Evolutionary conservation across 768 basidiomycete species (phyloP).

Genomic region (Auricularia sp.): DNA sequence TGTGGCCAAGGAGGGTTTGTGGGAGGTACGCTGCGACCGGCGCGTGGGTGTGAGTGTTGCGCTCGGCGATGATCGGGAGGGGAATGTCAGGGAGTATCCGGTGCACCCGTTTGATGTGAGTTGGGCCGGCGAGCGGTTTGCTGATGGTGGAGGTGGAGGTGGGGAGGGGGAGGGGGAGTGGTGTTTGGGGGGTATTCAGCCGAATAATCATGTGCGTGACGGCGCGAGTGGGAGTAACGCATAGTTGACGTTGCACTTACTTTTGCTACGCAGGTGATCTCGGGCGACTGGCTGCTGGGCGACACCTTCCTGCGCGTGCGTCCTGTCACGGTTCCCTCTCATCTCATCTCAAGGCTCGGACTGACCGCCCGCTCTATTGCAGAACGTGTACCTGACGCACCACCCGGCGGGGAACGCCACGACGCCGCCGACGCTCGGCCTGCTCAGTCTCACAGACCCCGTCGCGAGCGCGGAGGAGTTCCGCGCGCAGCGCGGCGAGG

Average conservation of each 20-base stretch:
- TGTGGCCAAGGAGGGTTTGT: constrained; percentile 21
- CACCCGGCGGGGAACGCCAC: constrained; percentile 27
- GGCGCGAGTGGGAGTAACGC: background rate
- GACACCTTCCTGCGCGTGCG: constrained; percentile 45
- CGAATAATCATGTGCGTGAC: constrained; percentile 34
- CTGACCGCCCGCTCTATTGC: background rate
- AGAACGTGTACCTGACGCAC: constrained; percentile 49
- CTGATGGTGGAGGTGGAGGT: constrained; percentile 38
- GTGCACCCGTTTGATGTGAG: constrained; percentile 44
- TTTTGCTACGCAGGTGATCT: constrained; percentile 27
- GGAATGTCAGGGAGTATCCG: constrained; percentile 25
- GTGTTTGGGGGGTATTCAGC: constrained; percentile 50
- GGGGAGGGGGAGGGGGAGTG: constrained; percentile 27
- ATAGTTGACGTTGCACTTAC: background rate
- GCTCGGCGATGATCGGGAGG: constrained; percentile 27
- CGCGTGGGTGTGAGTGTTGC: constrained; percentile 36
- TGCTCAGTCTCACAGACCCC: constrained; percentile 35
- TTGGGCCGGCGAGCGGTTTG: constrained; percentile 32
- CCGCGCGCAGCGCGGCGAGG: constrained; percentile 27
- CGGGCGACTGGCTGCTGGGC: constrained; percentile 54
- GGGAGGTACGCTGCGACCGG: constrained; percentile 42
- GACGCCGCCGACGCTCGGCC: constrained; percentile 34
- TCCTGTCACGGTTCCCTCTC: constrained; percentile 3
- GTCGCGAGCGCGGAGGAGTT: constrained; percentile 29
- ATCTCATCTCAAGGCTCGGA: background rate